Conservation (phyloP, 257 asterid species). For the Solanum chmielewskii region DNA sequence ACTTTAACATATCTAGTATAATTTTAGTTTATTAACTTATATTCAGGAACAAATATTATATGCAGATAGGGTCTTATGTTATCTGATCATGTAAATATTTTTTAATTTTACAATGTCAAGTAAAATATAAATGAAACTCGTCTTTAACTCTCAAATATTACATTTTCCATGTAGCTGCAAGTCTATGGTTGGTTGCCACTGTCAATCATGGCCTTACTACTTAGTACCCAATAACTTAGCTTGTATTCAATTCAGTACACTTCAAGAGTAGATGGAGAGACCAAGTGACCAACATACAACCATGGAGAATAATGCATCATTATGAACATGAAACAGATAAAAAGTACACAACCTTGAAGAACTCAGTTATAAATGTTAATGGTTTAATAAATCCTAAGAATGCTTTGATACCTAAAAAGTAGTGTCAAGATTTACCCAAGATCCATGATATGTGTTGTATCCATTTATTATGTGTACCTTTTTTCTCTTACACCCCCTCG, state of each 20-base stretch:
- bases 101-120: neutral
- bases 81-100: neutral
- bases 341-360: neutral
- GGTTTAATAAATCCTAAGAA: neutral
- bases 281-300: neutral
- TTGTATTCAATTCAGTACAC: neutral
- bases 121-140: neutral
- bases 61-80: neutral
- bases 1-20: neutral
- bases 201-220: neutral
- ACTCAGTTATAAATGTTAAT: neutral
- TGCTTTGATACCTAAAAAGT: neutral
- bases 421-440: neutral
- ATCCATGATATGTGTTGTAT: neutral
- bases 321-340: neutral
- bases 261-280: neutral
- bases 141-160: neutral
- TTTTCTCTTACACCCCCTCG: neutral
- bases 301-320: neutral
- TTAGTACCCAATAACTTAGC: neutral
- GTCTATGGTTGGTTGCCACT: neutral
- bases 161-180: neutral
- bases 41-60: neutral
- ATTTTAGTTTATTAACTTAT: neutral
- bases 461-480: neutral